Evolutionary conservation across 2,329 filamentous ascomycete genomes (phyloP), one percentile per base, ranked within the genome.

Genomic region (Rhynchosporium agropyri): DNA sequence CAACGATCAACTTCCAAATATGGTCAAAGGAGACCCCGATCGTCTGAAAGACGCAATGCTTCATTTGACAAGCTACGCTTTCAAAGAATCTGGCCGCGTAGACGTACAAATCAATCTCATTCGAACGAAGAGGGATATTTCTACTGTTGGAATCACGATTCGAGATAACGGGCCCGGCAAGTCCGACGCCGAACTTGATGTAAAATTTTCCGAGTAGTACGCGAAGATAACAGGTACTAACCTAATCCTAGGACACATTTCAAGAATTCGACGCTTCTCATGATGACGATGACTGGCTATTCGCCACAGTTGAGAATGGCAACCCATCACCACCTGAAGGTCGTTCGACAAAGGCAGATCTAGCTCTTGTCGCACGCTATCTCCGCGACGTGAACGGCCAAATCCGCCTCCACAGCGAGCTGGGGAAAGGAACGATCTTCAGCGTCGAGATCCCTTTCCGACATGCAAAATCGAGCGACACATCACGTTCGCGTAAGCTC

Each of bases 351-450:
- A 62, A 61, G n/a, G 43, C 69, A 26, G 67, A 65, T 3, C 62
- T 71, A 31, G 64, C 69, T 12, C 63, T 67, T 26, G 65, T 71
- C 20, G 70, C 67, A 26, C 64, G 65, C 28, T 70, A 70, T 58
- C 62, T 71, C n/a, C 64, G 65, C 13, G 68, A 67, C 38, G 62
- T 66, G 31, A 65, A 69, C 51, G 69, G 70, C 1, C 70, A 71
- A 40, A 69, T 71, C 28, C 51, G 64, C 46, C 63, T 71, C 2
- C 54, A 54, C 3, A 69, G 65, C 45, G 70, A 71, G 33, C 42
- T 65, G 15, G 70, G 68, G 1, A 71, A 68, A 63, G 70, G 70
- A 3, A 70, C 70, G 2, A 67, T 69, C 6, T 71, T 70, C 36
- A 60, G 56, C 1, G 61, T 71, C 28, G 67, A 71, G 59, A 40